Conservation (phyloP, 768 basidiomycete genomes). For the Porpolomopsis calyptriformis region DNA sequence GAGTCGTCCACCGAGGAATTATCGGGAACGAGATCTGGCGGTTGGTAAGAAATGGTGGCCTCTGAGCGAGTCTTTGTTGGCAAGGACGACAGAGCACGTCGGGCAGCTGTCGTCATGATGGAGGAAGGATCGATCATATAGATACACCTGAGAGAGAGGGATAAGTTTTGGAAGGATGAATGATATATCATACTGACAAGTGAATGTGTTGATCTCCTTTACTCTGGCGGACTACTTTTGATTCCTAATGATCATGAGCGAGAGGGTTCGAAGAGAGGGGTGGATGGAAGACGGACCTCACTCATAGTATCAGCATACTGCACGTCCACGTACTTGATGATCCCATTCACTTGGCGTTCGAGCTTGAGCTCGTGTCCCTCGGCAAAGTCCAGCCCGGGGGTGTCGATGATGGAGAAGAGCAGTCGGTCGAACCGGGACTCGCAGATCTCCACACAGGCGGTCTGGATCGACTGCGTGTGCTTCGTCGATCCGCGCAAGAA, state of each 20-base stretch:
- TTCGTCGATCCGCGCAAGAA: constrained; percentile 56
- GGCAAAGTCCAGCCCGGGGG: constrained; percentile 72
- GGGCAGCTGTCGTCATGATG: constrained; percentile 45
- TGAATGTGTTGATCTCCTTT: constrained; percentile 88
- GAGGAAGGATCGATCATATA: constrained; percentile 77
- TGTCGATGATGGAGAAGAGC: constrained; percentile 73
- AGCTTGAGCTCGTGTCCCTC: constrained; percentile 65
- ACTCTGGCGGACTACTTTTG: constrained; percentile 77
- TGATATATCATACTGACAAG: constrained; percentile 41
- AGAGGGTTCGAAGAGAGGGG: background rate
- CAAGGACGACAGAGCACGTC: constrained; percentile 37
- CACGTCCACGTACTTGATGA: constrained; percentile 71
- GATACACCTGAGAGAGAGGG: constrained; percentile 45
- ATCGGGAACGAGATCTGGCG: constrained; percentile 46
- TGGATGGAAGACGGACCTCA: constrained; percentile 41
- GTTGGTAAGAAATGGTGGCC: constrained; percentile 44
- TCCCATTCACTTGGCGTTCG: constrained; percentile 62
- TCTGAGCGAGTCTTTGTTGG: constrained; percentile 56
- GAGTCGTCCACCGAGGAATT: constrained; percentile 42
- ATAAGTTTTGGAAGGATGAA: constrained; percentile 4
- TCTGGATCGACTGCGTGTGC: constrained; percentile 51
- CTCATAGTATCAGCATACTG: constrained; percentile 82
- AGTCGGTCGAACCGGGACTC: constrained; percentile 77
- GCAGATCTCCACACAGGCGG: constrained; percentile 70
- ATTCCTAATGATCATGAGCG: constrained; percentile 42